A percentile compares a stretch with the other conserved stretches of the same genome.
These are phyloP conservation scores for Porpolomopsis calyptriformis DNA, from an alignment of 768 basidiomycete genomes.

Conservation along the genomic window DNA sequence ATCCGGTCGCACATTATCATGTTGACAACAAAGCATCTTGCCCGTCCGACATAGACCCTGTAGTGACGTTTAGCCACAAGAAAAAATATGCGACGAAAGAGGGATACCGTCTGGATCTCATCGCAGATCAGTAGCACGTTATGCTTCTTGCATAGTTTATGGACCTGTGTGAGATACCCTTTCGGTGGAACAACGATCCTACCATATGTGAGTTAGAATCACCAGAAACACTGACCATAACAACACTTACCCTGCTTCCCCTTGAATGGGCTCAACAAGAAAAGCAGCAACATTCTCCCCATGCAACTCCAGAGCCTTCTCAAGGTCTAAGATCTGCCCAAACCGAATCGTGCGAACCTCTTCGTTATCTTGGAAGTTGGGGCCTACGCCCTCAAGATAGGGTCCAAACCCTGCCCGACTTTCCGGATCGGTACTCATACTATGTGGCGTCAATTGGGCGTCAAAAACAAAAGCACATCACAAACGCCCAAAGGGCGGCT, in stretches of 20 bases:
- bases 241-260: slow-evolving; percentile 80
- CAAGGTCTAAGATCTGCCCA: slow-evolving; percentile 74
- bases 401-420: slow-evolving; percentile 84
- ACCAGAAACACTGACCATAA: not conserved
- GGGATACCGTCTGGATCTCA: slow-evolving; percentile 85
- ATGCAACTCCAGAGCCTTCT: slow-evolving; percentile 66
- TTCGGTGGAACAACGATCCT: slow-evolving; percentile 88
- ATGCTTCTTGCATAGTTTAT: slow-evolving; percentile 80
- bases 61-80: slow-evolving; percentile 1
- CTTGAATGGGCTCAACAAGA: slow-evolving; percentile 95
- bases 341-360: slow-evolving; percentile 58
- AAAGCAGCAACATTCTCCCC: slow-evolving; percentile 85
- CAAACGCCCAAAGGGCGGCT: slow-evolving; percentile 5
- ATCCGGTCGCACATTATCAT: slow-evolving; percentile 83
- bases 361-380: slow-evolving; percentile 48
- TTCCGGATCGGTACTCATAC: slow-evolving; percentile 94
- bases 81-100: slow-evolving; percentile 3
- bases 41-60: slow-evolving; percentile 89
- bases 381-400: slow-evolving; percentile 77
- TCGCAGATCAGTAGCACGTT: slow-evolving; percentile 96
- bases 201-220: not conserved
- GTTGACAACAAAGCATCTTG: slow-evolving; percentile 84
- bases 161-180: slow-evolving; percentile 73
- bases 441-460: slow-evolving; percentile 20
- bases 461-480: too few relatives aligned